A percentile compares a stretch with the other conserved stretches of the same genome.
Evolutionary conservation across 805 yeast species (phyloP).

Genomic region (Ogataea philodendri): DNA sequence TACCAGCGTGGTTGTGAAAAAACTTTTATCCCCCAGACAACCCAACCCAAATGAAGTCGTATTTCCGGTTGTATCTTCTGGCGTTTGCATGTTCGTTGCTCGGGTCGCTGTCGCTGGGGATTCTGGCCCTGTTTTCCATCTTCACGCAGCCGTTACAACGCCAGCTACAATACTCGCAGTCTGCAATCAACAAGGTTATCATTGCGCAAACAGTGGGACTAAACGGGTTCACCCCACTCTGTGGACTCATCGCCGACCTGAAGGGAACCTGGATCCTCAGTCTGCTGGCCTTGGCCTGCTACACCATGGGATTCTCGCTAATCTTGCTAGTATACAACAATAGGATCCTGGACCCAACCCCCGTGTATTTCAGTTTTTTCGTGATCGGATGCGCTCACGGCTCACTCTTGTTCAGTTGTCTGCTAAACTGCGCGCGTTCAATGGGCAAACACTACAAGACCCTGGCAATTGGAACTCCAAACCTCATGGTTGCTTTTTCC

Average conservation of each 20-base stretch:
- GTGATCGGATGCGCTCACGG: constrained; percentile 71
- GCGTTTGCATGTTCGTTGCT: constrained; percentile 30
- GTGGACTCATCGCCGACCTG: constrained; percentile 80
- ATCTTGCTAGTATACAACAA: constrained; percentile 40
- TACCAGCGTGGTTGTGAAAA: background rate
- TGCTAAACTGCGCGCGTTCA: constrained; percentile 77
- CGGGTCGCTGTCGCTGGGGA: constrained; percentile 33
- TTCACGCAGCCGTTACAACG: constrained; percentile 68
- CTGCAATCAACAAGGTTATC: constrained; percentile 66
- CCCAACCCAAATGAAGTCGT: constrained; percentile 1
- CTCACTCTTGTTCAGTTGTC: constrained; percentile 62
- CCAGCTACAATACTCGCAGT: constrained; percentile 57
- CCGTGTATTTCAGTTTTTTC: constrained; percentile 50
- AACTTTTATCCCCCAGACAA: constrained; percentile 1
- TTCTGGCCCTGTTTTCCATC: constrained; percentile 45
- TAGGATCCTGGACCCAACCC: constrained; percentile 30
- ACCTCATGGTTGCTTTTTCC: constrained; percentile 36
- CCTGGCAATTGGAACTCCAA: constrained; percentile 82
- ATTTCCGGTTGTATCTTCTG: constrained; percentile 18
- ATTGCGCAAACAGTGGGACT: constrained; percentile 75
- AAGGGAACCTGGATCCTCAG: constrained; percentile 74
- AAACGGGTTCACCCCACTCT: constrained; percentile 75
- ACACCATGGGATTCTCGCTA: constrained; percentile 62
- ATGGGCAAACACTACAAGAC: constrained; percentile 67
- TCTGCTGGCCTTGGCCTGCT: constrained; percentile 56